A percentile compares a stretch with the other conserved stretches of the same genome.
These are phyloP conservation scores for Moesziomyces antarcticus DNA, from an alignment of 1,284 basidiomycete genomes.

Conservation along the genomic window DNA sequence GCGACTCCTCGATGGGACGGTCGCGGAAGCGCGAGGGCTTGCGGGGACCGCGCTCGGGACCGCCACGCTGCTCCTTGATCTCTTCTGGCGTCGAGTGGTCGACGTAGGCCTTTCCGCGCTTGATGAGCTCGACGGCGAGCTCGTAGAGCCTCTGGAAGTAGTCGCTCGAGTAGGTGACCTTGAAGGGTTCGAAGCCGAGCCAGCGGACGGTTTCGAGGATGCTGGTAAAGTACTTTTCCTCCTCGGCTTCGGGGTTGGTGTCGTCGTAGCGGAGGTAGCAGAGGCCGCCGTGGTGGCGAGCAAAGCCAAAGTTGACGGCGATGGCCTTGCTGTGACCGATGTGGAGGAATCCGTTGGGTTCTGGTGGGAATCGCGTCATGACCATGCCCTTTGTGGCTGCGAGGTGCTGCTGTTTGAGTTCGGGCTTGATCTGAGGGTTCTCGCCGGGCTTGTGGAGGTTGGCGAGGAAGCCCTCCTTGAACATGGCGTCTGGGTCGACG, in stretches of 20 bases:
- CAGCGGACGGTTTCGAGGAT: constrained; percentile 95
- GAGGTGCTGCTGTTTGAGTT: constrained; percentile 84
- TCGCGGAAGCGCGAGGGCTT: constrained; percentile 86
- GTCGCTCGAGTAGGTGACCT: constrained; percentile 98
- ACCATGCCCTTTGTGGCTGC: constrained; percentile 83
- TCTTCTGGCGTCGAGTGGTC: constrained; percentile 96
- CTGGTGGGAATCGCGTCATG: constrained; percentile 96
- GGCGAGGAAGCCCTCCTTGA: constrained; percentile 94
- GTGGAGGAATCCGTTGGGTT: constrained; percentile 96
- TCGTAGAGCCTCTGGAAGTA: constrained; percentile 91
- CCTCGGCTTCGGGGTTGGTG: constrained; percentile 98
- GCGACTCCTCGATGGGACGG: constrained; percentile 84
- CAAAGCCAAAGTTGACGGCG: constrained; percentile 97
- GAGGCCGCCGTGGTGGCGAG: constrained; percentile 87
- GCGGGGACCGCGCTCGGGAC: constrained; percentile 83
- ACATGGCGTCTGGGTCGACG: constrained; percentile 75
- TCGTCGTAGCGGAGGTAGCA: constrained; percentile 97
- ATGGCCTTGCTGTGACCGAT: constrained; percentile 98
- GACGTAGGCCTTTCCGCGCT: constrained; percentile 90
- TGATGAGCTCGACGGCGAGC: constrained; percentile 89
- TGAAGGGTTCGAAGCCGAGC: constrained; percentile 98
- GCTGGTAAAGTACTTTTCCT: constrained; percentile 93
- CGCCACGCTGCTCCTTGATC: constrained; percentile 86
- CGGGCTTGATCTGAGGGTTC: constrained; percentile 86
- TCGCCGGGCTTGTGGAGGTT: constrained; percentile 91